These are phyloP conservation scores for Amaranthus tricolor DNA, from an alignment of 179 eudicot genomes.

Conservation along the genomic window DNA sequence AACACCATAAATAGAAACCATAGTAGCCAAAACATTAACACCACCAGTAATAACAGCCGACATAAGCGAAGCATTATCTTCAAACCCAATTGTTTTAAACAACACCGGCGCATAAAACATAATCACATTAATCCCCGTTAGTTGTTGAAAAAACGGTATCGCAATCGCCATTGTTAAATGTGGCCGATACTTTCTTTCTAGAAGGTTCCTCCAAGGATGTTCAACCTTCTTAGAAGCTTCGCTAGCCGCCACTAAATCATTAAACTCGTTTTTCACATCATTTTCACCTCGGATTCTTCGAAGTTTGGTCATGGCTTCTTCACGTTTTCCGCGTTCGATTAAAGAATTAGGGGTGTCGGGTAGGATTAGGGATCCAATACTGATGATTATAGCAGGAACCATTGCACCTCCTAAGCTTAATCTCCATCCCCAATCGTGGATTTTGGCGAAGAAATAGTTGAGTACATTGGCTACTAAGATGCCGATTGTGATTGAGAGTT, in stretches of 20 bases:
- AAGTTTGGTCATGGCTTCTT: constrained; percentile 37
- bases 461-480: constrained; percentile 50
- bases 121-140: constrained; percentile 60
- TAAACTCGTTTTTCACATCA: constrained; percentile 46
- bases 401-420: constrained; percentile 48
- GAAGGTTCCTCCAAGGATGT: constrained; percentile 56
- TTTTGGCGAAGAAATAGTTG: constrained; percentile 53
- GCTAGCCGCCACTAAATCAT: constrained; percentile 51
- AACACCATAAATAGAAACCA: constrained; percentile 49
- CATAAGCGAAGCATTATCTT: constrained; percentile 48
- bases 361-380: constrained; percentile 27
- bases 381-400: constrained; percentile 60
- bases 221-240: constrained; percentile 41
- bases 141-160: constrained; percentile 59
- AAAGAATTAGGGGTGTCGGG: constrained; percentile 69
- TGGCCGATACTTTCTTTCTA: constrained; percentile 47
- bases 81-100: constrained; percentile 57
- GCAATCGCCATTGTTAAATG: constrained; percentile 60
- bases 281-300: constrained; percentile 40
- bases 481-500: constrained; percentile 56
- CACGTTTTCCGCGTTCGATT: constrained; percentile 45
- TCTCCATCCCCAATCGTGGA: constrained; percentile 40
- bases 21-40: constrained; percentile 49
- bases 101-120: constrained; percentile 70
- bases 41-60: constrained; percentile 63